Percentiles rank a stretch among this genome's conserved stretches.
Evolutionary conservation across 306 rosid genomes (phyloP).

Genomic region (Nissolia schottii): DNA sequence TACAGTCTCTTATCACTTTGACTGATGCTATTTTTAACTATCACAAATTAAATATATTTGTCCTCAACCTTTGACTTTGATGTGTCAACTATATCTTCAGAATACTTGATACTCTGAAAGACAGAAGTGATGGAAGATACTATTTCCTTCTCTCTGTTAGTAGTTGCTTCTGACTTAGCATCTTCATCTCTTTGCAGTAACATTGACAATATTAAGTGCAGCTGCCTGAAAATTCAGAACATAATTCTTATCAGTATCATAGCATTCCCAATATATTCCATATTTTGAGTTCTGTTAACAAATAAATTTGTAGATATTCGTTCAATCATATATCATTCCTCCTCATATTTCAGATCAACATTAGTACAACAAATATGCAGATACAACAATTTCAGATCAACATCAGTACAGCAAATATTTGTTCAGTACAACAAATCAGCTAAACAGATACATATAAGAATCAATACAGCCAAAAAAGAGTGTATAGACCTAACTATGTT

Average conservation of each 20-base stretch:
- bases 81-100: constrained; percentile 73
- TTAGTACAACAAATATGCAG: neutral
- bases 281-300: neutral
- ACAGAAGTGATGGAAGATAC: constrained; percentile 52
- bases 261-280: constrained; percentile 16
- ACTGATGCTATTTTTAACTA: neutral
- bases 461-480: neutral
- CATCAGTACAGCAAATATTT: neutral
- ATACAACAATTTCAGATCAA: constrained; percentile 20
- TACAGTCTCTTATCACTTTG: neutral
- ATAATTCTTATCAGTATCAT: constrained; percentile 4
- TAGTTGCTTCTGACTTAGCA: constrained; percentile 62
- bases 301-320: neutral
- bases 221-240: constrained; percentile 60
- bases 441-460: constrained; percentile 1
- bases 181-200: constrained; percentile 82
- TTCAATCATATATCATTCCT: neutral
- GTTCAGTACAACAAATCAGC: neutral
- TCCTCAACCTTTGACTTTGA: constrained; percentile 75
- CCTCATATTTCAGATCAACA: constrained; percentile 14
- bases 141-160: constrained; percentile 54
- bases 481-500: neutral
- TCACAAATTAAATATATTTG: constrained; percentile 4
- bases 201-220: constrained; percentile 72
- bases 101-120: constrained; percentile 65